phyloP scores from a whole-genome alignment of 1,284 basidiomycete genomes.

The Boletus sp. region DNA sequence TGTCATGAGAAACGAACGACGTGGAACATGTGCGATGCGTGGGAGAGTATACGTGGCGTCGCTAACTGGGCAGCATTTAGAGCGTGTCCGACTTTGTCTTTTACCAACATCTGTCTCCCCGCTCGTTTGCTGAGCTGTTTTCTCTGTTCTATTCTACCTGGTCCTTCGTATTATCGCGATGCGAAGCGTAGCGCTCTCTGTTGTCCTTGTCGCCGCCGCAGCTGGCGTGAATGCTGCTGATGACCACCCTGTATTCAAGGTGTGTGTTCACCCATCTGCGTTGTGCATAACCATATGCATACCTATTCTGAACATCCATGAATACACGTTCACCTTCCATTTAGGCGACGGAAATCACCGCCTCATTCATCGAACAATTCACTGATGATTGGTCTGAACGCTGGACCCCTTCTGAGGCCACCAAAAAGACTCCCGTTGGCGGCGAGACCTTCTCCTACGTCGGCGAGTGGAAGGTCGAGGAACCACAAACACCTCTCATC shows the following conservation, averaged over 20 bases:
- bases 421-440: slow-evolving; percentile 93
- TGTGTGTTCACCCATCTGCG: slow-evolving; percentile 33
- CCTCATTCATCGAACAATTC: slow-evolving; percentile 98
- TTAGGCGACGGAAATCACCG: slow-evolving; percentile 79
- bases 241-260: slow-evolving; percentile 66
- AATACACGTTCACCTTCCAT: slow-evolving; percentile 10
- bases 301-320: slow-evolving; percentile 8
- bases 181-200: slow-evolving; percentile 80
- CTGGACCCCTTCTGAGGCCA: slow-evolving; percentile 96
- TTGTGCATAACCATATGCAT: slow-evolving; percentile 8
- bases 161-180: slow-evolving; percentile 68
- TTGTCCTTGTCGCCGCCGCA: slow-evolving; percentile 61
- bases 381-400: slow-evolving; percentile 85
- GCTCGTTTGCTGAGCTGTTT: slow-evolving; percentile 36
- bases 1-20: slow-evolving; percentile 13
- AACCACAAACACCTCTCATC: slow-evolving; percentile 69
- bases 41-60: slow-evolving; percentile 50
- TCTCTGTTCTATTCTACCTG: slow-evolving; percentile 33
- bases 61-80: slow-evolving; percentile 36
- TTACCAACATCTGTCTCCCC: slow-evolving; percentile 28
- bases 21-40: slow-evolving; percentile 20
- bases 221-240: slow-evolving; percentile 55
- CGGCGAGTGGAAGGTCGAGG: slow-evolving; percentile 96
- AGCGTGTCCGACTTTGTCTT: slow-evolving; percentile 20
- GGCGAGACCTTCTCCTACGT: slow-evolving; percentile 95